Evolutionary conservation across 2,329 filamentous ascomycete genomes (phyloP).

Genomic region (Hypoxylon sp.): DNA sequence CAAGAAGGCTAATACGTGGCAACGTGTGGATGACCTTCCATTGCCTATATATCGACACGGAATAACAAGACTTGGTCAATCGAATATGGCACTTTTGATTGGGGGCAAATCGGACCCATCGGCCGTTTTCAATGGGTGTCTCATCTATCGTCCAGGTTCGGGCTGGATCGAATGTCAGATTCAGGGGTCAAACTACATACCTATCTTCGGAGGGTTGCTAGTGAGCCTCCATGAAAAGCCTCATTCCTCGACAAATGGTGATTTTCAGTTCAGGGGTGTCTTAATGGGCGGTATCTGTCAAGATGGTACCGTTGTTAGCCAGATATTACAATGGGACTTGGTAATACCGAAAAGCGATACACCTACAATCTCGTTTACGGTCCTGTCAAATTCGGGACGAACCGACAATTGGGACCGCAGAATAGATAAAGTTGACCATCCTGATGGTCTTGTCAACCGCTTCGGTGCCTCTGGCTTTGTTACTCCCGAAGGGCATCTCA

Average conservation of each 20-base stretch:
- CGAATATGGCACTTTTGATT: slow-evolving; percentile 63
- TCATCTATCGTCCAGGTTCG: slow-evolving; percentile 58
- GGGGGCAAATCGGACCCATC: slow-evolving; percentile 67
- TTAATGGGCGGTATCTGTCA: slow-evolving; percentile 75
- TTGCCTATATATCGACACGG: slow-evolving; percentile 79
- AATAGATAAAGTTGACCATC: slow-evolving; percentile 20
- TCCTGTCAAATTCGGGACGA: slow-evolving; percentile 12
- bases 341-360: slow-evolving; percentile 33
- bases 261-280: slow-evolving; percentile 62
- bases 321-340: slow-evolving; percentile 72
- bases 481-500: slow-evolving; percentile 38
- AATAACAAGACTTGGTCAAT: slow-evolving; percentile 60
- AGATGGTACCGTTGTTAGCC: slow-evolving; percentile 68
- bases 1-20: slow-evolving; percentile 65
- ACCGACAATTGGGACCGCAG: slow-evolving; percentile 18
- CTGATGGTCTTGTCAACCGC: slow-evolving; percentile 42
- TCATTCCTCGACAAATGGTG: slow-evolving; percentile 32
- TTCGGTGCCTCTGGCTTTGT: slow-evolving; percentile 55
- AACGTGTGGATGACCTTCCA: slow-evolving; percentile 70
- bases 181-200: slow-evolving; percentile 45
- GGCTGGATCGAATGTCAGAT: slow-evolving; percentile 59
- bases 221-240: slow-evolving; percentile 44
- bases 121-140: slow-evolving; percentile 58
- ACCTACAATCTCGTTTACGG: slow-evolving; percentile 46
- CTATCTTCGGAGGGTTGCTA: slow-evolving; percentile 57